Percentiles rank a stretch among this genome's conserved stretches.
Evolutionary conservation across 768 basidiomycete species (phyloP).

Genomic region (Lactarius hatsudake): DNA sequence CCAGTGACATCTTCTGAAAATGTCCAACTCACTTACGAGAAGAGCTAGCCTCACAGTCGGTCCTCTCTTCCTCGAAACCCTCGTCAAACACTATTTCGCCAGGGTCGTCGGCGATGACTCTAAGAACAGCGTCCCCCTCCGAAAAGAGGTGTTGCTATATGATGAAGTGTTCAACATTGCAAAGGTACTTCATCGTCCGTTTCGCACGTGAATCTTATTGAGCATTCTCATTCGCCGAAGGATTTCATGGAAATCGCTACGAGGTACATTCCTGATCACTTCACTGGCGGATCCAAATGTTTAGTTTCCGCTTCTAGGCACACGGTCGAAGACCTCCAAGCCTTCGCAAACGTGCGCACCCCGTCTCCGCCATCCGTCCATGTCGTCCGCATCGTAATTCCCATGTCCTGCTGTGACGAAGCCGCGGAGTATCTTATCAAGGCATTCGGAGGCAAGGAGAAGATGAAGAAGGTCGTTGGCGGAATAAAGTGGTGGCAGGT

Average conservation of each 20-base stretch:
- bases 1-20: neutral
- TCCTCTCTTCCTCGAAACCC: conserved; percentile 72
- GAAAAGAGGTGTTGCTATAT: conserved; percentile 75
- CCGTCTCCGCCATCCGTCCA: conserved; percentile 85
- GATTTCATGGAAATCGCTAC: conserved; percentile 73
- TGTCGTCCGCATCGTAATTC: conserved; percentile 66
- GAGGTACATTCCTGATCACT: conserved; percentile 45
- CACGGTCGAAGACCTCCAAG: conserved; percentile 81
- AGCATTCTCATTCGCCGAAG: conserved; percentile 35
- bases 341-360: conserved; percentile 76
- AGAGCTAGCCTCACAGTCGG: conserved; percentile 64
- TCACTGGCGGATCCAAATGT: neutral
- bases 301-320: conserved; percentile 46
- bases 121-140: conserved; percentile 34
- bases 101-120: conserved; percentile 36
- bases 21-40: conserved; percentile 54
- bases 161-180: conserved; percentile 75
- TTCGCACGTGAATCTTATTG: neutral
- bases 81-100: conserved; percentile 85
- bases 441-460: conserved; percentile 81
- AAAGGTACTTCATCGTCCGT: conserved; percentile 47
- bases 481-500: conserved; percentile 99
- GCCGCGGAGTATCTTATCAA: conserved; percentile 71
- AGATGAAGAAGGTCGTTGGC: conserved; percentile 68
- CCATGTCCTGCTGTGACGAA: conserved; percentile 69